A percentile compares a stretch with the other conserved stretches of the same genome.
Conservation (phyloP, 306 rosid species). For the Benincasa hispida region DNA sequence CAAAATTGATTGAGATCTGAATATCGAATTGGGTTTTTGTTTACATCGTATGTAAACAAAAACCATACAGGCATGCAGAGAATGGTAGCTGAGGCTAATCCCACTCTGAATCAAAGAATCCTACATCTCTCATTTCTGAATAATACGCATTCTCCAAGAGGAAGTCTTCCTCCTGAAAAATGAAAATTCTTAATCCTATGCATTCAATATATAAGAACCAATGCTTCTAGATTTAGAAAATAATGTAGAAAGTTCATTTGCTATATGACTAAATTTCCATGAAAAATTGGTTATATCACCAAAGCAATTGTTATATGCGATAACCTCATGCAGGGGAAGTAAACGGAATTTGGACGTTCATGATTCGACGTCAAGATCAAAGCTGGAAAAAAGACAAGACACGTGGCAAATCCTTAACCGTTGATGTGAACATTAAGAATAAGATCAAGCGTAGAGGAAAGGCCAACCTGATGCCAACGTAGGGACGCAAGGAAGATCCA, state of each 20-base stretch:
- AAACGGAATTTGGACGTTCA: neutral
- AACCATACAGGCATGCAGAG: neutral
- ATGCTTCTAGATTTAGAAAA: neutral
- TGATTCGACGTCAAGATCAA: neutral
- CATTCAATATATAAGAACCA: neutral
- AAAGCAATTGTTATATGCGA: neutral
- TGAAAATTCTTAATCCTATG: neutral
- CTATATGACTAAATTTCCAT: no score
- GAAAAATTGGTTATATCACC: constrained; percentile 1
- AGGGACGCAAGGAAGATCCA: constrained; percentile 72
- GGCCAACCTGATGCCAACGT: constrained; percentile 54
- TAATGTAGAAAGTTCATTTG: no score
- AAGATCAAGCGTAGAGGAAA: constrained; percentile 47
- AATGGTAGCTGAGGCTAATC: constrained; percentile 39
- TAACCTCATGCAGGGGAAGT: neutral
- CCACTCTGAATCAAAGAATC: constrained; percentile 83
- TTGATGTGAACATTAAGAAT: neutral
- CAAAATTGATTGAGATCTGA: neutral
- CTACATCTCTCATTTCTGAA: constrained; percentile 83
- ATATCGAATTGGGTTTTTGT: neutral
- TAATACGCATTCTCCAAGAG: constrained; percentile 65
- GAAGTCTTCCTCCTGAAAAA: constrained; percentile 54
- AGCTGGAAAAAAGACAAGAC: neutral
- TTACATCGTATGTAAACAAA: constrained; percentile 16
- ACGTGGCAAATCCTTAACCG: neutral